Conservation (phyloP, 2,329 filamentous ascomycete species). For the Mariannaea sp. region DNA sequence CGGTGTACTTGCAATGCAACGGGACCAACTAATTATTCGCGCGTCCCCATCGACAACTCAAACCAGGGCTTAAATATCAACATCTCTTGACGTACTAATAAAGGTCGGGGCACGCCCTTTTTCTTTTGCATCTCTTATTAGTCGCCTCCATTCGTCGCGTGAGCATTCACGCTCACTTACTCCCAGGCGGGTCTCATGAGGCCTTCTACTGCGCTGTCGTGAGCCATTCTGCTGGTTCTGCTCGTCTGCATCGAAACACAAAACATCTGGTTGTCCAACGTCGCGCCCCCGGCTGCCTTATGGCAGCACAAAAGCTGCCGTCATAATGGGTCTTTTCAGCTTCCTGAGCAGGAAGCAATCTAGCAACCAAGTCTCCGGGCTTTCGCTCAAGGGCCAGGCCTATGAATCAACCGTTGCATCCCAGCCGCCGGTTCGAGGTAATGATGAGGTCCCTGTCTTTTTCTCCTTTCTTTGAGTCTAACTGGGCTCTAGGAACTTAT, state of each 20-base stretch:
- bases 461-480: too few relatives aligned
- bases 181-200: constrained; percentile 24
- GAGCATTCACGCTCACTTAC: constrained; percentile 28
- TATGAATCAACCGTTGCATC: constrained; percentile 35
- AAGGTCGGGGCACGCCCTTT: constrained; percentile 24
- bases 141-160: constrained; percentile 9
- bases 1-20: background rate
- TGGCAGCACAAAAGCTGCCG: constrained; percentile 26
- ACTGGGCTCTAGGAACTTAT: constrained; percentile 30
- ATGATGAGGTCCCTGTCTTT: background rate
- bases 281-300: constrained; percentile 13
- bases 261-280: background rate
- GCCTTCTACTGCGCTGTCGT: constrained; percentile 15
- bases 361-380: constrained; percentile 10
- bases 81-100: constrained; percentile 21
- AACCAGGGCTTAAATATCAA: constrained; percentile 11
- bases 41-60: constrained; percentile 7
- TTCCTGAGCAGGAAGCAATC: constrained; percentile 30
- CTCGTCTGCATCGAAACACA: background rate
- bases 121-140: constrained; percentile 4
- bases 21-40: constrained; percentile 15
- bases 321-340: constrained; percentile 37
- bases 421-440: constrained; percentile 35
- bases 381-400: constrained; percentile 29
- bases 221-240: constrained; percentile 7